These are phyloP conservation scores for Colletotrichum acutatum DNA, from an alignment of 2,329 filamentous ascomycete genomes.

Conservation along the genomic window DNA sequence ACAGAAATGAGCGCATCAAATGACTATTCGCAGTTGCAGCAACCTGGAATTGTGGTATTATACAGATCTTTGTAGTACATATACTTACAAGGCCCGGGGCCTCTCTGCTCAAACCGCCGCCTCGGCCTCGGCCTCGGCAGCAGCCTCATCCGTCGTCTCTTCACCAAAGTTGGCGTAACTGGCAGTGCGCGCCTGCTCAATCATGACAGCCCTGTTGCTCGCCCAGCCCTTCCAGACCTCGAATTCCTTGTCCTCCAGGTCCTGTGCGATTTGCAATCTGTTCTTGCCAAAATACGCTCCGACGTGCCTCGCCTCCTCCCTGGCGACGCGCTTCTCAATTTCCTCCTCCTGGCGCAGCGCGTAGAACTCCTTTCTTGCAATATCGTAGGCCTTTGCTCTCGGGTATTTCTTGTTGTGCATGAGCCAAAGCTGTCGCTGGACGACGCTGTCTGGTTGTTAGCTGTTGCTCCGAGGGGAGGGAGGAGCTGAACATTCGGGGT, in stretches of 20 bases:
- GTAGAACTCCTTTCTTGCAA: conserved; percentile 91
- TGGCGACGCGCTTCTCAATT: conserved; percentile 82
- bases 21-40: not conserved
- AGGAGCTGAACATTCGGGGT: not conserved
- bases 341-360: conserved; percentile 83
- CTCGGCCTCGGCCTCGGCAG: conserved; percentile 36
- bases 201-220: conserved; percentile 53
- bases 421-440: conserved; percentile 90
- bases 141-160: conserved; percentile 42
- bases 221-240: conserved; percentile 91
- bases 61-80: conserved; percentile 35
- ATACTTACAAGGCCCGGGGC: conserved; percentile 10
- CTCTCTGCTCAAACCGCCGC: not conserved
- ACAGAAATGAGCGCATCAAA: too few relatives aligned
- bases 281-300: conserved; percentile 91
- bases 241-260: conserved; percentile 82
- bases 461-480: conserved; percentile 12
- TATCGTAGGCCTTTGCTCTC: conserved; percentile 80
- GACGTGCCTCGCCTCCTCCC: conserved; percentile 86
- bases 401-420: conserved; percentile 74
- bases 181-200: conserved; percentile 52
- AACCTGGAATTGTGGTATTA: conserved; percentile 32
- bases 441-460: conserved; percentile 70
- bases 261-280: conserved; percentile 80
- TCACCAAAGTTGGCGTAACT: conserved; percentile 56